Evolutionary conservation across 2,329 filamentous ascomycete genomes (phyloP).

Genomic region (Neofusicoccum parvum): DNA sequence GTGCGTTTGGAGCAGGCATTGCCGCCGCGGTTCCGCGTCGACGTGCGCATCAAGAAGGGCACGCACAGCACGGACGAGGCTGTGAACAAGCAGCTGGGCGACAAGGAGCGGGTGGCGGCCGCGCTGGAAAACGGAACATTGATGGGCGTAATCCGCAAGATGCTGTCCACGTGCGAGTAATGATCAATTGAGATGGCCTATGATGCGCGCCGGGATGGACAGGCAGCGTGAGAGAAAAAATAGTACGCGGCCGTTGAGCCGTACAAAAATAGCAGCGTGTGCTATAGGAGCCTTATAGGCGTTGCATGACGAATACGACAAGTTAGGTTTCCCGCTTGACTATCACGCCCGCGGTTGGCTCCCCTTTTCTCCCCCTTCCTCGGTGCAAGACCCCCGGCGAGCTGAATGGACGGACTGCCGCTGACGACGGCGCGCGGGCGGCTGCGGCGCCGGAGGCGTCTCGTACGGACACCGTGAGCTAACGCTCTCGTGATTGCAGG

Average conservation of each 20-base stretch:
- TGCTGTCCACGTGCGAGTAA: slow-evolving; percentile 82
- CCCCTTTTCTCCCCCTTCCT: background rate
- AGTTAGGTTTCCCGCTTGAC: background rate
- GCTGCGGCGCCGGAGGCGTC: background rate
- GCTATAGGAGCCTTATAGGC: slow-evolving; percentile 13
- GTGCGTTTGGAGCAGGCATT: slow-evolving; percentile 89
- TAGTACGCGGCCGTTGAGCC: background rate
- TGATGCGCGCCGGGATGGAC: slow-evolving; percentile 11
- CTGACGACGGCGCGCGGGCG: background rate
- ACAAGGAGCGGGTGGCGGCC: slow-evolving; percentile 95
- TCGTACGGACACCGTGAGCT: background rate
- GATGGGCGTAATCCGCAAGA: slow-evolving; percentile 85
- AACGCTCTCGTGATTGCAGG: slow-evolving; percentile 11
- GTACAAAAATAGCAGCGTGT: slow-evolving; percentile 16
- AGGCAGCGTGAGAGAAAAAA: background rate
- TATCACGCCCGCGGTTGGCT: background rate
- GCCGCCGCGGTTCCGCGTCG: slow-evolving; percentile 87
- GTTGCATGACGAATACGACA: background rate
- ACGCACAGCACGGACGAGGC: slow-evolving; percentile 95
- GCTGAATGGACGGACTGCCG: background rate
- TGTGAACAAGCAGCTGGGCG: slow-evolving; percentile 93
- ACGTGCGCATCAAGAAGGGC: slow-evolving; percentile 92
- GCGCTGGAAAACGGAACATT: slow-evolving; percentile 92
- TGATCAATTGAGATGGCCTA: slow-evolving; percentile 1
- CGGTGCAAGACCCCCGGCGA: background rate